Evolutionary conservation across 2,329 filamentous ascomycete species (phyloP).

Genomic region (Colletotrichum lini): DNA sequence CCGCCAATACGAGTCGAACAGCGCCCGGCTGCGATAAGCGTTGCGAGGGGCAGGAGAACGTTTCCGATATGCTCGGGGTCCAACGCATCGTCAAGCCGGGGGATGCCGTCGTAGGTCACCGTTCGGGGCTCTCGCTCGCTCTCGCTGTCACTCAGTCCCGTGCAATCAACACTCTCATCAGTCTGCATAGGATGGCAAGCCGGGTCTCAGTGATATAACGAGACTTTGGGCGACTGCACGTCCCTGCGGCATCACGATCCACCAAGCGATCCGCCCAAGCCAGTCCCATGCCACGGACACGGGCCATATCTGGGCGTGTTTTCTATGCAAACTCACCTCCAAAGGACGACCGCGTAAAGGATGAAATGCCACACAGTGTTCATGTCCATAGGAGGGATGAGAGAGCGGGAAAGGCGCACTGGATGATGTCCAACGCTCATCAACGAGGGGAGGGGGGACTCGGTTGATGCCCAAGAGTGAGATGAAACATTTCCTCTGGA

Average conservation of each 20-base stretch:
- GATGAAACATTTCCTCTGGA: not conserved
- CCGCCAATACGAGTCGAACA: not conserved
- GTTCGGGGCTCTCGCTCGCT: not conserved
- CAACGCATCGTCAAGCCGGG: not conserved
- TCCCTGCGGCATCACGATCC: not conserved
- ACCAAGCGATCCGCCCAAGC: not conserved
- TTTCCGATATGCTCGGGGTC: not conserved
- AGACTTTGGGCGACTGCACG: too few species aligned
- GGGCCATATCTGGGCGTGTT: too few species aligned
- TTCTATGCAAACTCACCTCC: not conserved
- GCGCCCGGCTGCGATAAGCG: not conserved
- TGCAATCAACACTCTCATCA: not conserved
- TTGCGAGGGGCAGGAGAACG: not conserved
- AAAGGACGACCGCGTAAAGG: too few species aligned
- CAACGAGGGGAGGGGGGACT: not conserved
- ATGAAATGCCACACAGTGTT: not conserved
- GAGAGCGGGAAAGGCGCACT: not conserved
- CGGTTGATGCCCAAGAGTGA: constrained; percentile 2
- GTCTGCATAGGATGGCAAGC: not conserved
- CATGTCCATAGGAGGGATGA: not conserved
- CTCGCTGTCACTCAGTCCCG: too few species aligned
- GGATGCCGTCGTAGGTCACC: not conserved
- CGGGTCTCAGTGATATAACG: too few species aligned
- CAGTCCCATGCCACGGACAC: not conserved
- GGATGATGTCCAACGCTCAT: not conserved